These are phyloP conservation scores for Senna tora DNA, from an alignment of 306 rosid species.

Conservation along the genomic window DNA sequence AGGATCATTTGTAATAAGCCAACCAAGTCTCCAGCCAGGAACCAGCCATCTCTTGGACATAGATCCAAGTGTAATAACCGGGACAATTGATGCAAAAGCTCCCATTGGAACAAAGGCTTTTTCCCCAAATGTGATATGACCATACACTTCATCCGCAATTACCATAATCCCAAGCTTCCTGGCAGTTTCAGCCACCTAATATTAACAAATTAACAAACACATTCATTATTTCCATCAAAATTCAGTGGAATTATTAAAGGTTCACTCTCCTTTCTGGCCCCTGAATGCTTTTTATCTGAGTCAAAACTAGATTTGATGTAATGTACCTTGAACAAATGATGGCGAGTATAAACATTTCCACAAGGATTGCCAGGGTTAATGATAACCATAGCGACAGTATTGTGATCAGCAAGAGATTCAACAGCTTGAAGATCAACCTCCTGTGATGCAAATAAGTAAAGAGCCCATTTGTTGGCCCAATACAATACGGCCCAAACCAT, in stretches of 20 bases:
- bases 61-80: slow-evolving; percentile 54
- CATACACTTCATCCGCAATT: slow-evolving; percentile 55
- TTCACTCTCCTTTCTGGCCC: neutral
- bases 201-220: neutral
- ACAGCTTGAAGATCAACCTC: slow-evolving; percentile 41
- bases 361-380: too few species aligned
- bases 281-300: too few species aligned
- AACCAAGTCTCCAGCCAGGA: slow-evolving; percentile 62
- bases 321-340: slow-evolving; percentile 42
- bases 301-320: too few species aligned
- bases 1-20: slow-evolving; percentile 47
- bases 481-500: too few species aligned
- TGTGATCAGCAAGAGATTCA: slow-evolving; percentile 37
- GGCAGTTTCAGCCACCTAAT: slow-evolving; percentile 52
- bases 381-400: slow-evolving; percentile 44
- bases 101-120: slow-evolving; percentile 57
- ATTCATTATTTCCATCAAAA: neutral
- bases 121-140: slow-evolving; percentile 41
- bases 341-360: too few species aligned
- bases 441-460: too few species aligned
- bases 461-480: too few species aligned
- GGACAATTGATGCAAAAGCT: slow-evolving; percentile 46
- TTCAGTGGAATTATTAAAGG: too few species aligned
- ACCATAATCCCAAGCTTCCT: slow-evolving; percentile 52
- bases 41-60: slow-evolving; percentile 52